phyloP scores from a whole-genome alignment of 805 yeast genomes.

The Candida golubevii region DNA sequence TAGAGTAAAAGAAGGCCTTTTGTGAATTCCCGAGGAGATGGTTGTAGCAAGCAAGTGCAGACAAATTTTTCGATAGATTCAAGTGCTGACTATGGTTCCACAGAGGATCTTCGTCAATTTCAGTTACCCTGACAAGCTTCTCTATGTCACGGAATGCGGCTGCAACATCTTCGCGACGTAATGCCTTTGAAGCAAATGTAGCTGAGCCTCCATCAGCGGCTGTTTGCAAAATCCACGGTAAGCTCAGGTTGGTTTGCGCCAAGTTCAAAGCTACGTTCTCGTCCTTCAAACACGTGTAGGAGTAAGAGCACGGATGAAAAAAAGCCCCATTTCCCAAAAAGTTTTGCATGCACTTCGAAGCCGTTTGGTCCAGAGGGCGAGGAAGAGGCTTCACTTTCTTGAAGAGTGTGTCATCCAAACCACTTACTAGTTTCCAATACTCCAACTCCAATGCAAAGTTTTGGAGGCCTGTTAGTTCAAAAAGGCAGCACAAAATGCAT shows the following conservation, averaged over 20 bases:
- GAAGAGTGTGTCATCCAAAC: not conserved
- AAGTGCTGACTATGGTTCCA: not conserved
- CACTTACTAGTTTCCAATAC: constrained; percentile 8
- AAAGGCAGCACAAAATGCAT: constrained; percentile 4
- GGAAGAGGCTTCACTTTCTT: constrained; percentile 1
- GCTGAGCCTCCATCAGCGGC: constrained; percentile 1
- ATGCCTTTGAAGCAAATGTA: not conserved
- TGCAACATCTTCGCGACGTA: not conserved
- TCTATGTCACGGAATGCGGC: not conserved
- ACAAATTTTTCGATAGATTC: not conserved
- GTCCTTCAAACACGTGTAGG: not conserved
- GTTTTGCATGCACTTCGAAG: not conserved
- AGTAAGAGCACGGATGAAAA: constrained; percentile 4
- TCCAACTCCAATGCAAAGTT: constrained; percentile 1
- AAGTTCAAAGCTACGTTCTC: not conserved
- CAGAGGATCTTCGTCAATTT: not conserved
- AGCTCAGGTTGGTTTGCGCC: not conserved
- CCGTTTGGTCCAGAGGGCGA: not conserved
- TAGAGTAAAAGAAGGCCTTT: constrained; percentile 2
- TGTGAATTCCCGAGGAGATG: not conserved
- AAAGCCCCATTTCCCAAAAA: constrained; percentile 3
- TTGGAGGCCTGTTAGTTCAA: constrained; percentile 2
- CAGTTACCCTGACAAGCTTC: not conserved
- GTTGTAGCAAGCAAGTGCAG: constrained; percentile 4
- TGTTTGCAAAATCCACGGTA: not conserved